Percentiles rank a stretch among this genome's conserved stretches.
phyloP scores from a whole-genome alignment of 2,329 filamentous ascomycete genomes.

The Albophoma yamanashiensis region DNA sequence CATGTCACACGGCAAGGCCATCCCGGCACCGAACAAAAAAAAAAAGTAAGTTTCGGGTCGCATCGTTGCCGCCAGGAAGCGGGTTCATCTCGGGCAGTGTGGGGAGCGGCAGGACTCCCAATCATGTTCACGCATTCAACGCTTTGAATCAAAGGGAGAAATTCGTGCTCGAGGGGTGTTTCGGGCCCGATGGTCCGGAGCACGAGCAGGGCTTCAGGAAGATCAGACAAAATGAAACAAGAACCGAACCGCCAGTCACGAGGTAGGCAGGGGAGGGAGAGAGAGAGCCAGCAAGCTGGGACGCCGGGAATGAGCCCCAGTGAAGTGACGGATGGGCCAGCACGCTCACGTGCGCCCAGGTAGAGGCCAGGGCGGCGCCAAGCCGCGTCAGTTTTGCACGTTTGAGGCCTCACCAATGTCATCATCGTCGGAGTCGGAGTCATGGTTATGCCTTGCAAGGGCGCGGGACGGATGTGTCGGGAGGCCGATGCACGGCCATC shows the following conservation, averaged over 20 bases:
- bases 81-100: not conserved
- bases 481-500: not conserved
- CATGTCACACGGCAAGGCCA: not conserved
- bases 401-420: not conserved
- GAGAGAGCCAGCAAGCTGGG: not conserved
- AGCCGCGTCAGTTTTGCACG: not conserved
- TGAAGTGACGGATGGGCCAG: not conserved
- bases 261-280: not conserved
- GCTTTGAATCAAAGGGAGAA: not conserved
- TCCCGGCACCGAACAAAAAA: not conserved
- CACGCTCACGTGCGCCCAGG: not conserved
- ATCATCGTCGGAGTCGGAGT: not conserved
- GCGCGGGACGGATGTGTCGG: not conserved
- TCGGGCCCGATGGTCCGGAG: not conserved
- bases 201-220: not conserved
- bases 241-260: not conserved
- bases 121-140: not conserved
- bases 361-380: not conserved
- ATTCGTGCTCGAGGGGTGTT: not conserved
- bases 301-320: not conserved
- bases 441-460: not conserved
- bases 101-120: not conserved
- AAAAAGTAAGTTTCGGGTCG: not conserved
- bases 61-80: not conserved
- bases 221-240: not conserved